Percentiles rank a stretch among this genome's conserved stretches.
Evolutionary conservation across 1,139 yeast species (phyloP).

Genomic region (Entelexis paramagnoliae): DNA sequence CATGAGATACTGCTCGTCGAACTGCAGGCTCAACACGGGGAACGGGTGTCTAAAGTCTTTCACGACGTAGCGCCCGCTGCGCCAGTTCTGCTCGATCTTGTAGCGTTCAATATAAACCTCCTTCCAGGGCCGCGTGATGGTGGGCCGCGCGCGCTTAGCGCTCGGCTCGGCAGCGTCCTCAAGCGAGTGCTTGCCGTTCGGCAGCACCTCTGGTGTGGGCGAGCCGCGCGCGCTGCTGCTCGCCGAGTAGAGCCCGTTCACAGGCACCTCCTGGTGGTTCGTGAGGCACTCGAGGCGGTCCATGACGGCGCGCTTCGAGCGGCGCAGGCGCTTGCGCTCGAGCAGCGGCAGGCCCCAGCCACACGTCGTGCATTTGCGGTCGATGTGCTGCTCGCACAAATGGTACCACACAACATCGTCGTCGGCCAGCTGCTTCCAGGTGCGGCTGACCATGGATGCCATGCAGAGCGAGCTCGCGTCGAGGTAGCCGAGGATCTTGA

Average conservation of each 20-base stretch:
- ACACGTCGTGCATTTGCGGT: constrained; percentile 91
- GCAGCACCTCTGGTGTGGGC: not conserved
- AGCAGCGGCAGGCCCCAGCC: constrained; percentile 97
- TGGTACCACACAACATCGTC: constrained; percentile 97
- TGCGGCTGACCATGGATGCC: constrained; percentile 83
- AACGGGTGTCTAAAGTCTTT: constrained; percentile 66
- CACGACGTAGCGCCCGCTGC: constrained; percentile 61
- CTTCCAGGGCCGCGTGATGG: constrained; percentile 78
- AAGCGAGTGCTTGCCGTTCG: constrained; percentile 3
- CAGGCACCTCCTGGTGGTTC: not conserved
- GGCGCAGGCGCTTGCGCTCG: constrained; percentile 36
- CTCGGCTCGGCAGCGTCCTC: not conserved
- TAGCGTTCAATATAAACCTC: constrained; percentile 85
- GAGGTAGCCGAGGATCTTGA: constrained; percentile 74
- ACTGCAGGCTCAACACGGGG: constrained; percentile 78
- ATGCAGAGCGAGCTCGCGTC: constrained; percentile 86
- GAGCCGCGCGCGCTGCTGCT: not conserved
- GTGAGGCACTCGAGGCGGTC: constrained; percentile 23
- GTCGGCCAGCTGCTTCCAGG: constrained; percentile 84
- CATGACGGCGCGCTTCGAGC: constrained; percentile 29
- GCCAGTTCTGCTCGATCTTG: constrained; percentile 88
- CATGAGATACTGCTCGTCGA: constrained; percentile 63
- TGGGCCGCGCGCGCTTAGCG: not conserved
- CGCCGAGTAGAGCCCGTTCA: not conserved
- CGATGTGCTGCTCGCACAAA: constrained; percentile 97